These are phyloP conservation scores for Cutaneotrichosporon cavernicola DNA, from an alignment of 1,284 basidiomycete species.

Conservation along the genomic window DNA sequence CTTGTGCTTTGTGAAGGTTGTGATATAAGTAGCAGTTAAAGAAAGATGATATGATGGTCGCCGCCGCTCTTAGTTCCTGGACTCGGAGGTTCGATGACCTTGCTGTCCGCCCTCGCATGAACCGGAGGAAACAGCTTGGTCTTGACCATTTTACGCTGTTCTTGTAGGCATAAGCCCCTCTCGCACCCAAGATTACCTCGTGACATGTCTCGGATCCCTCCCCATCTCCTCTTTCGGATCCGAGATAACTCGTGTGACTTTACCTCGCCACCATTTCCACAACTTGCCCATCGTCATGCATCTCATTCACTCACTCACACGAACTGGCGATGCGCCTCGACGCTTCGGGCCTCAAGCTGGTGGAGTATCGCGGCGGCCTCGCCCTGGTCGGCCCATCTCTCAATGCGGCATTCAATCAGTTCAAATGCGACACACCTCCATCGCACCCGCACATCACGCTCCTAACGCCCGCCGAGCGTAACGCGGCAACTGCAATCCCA, in stretches of 20 bases:
- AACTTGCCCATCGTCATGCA: not conserved
- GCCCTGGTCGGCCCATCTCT: conserved; percentile 19
- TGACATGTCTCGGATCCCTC: no score
- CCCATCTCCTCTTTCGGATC: not conserved
- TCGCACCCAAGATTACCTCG: no score
- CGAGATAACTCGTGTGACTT: not conserved
- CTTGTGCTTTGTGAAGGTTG: no score
- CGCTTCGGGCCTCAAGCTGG: not conserved
- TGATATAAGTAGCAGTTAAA: no score
- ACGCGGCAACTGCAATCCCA: not conserved
- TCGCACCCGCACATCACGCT: conserved; percentile 1
- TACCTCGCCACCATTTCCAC: not conserved
- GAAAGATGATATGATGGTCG: no score
- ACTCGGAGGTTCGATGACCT: no score
- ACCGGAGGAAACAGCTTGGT: no score
- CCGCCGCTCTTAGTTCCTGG: no score
- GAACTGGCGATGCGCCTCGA: conserved; percentile 7
- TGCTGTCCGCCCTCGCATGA: no score
- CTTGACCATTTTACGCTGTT: no score
- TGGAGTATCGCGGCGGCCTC: conserved; percentile 17
- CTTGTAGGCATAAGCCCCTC: no score
- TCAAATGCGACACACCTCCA: not conserved
- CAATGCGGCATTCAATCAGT: not conserved
- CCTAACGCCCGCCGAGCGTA: conserved; percentile 6
- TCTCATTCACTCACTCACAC: not conserved